Conservation (phyloP, 1,139 yeast genomes). For the Komagataea norvegica region DNA sequence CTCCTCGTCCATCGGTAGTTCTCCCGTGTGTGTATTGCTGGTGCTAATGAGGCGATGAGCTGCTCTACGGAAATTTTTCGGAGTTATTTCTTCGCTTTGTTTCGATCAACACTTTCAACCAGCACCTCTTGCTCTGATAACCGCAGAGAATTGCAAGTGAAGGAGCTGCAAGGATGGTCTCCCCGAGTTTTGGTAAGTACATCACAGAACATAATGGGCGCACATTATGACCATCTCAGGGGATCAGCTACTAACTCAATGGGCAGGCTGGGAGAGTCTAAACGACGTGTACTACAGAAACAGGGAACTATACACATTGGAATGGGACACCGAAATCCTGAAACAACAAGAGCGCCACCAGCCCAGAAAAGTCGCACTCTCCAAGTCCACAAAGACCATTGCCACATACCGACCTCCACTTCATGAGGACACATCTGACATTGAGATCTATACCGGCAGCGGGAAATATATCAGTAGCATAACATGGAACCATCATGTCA, state of each 20-base stretch:
- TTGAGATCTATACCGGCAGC: conserved; percentile 20
- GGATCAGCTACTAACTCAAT: not conserved
- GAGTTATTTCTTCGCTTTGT: not conserved
- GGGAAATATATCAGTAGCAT: conserved; percentile 21
- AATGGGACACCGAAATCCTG: conserved; percentile 21
- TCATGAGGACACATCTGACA: conserved; percentile 10
- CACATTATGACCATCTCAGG: not conserved
- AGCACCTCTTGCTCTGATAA: not conserved
- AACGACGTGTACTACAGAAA: conserved; percentile 53
- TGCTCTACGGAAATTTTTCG: not conserved
- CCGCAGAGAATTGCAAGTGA: not conserved
- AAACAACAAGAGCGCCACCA: conserved; percentile 10
- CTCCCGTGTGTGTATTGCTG: no score
- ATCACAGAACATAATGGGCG: not conserved
- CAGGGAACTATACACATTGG: conserved; percentile 39
- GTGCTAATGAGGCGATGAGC: not conserved
- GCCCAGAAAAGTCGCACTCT: conserved; percentile 12
- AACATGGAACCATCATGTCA: conserved; percentile 35
- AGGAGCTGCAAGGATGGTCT: conserved; percentile 4
- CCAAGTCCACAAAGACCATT: conserved; percentile 23
- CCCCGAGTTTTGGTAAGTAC: conserved; percentile 14
- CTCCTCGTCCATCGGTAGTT: not conserved
- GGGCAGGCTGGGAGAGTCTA: conserved; percentile 23
- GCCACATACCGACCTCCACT: conserved; percentile 13
- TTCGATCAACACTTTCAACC: not conserved